phyloP scores from a whole-genome alignment of 163 green algal species.

The Scenedesmus sp. region DNA sequence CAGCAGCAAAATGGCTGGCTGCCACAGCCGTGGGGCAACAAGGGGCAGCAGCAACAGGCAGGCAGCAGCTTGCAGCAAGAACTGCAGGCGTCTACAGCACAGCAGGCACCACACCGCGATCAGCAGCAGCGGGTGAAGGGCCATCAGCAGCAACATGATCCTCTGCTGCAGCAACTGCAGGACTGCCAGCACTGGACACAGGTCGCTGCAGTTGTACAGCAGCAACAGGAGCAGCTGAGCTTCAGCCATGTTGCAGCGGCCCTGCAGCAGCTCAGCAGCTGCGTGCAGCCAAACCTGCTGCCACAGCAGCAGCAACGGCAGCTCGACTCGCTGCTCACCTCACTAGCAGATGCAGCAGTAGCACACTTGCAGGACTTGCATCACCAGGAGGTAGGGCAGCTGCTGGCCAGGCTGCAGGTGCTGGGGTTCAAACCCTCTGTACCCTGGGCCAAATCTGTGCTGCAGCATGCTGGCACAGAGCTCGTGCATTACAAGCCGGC shows the following conservation, averaged over 20 bases:
- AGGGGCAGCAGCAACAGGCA: background rate
- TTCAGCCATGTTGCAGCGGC: background rate
- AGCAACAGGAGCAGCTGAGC: background rate
- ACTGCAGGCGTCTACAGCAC: background rate
- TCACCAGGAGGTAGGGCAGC: background rate
- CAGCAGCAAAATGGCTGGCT: constrained; percentile 6
- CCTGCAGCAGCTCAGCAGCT: constrained; percentile 33
- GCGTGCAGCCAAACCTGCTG: background rate
- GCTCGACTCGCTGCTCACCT: background rate
- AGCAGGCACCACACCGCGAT: background rate
- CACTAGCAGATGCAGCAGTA: background rate
- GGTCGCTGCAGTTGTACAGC: background rate
- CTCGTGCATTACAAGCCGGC: constrained; percentile 50
- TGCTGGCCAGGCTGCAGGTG: constrained; percentile 20
- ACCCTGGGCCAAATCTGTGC: constrained; percentile 26
- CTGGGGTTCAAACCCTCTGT: constrained; percentile 4
- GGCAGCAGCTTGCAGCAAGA: background rate
- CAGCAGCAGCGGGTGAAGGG: constrained; percentile 4
- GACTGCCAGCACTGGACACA: background rate
- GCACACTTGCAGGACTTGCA: background rate
- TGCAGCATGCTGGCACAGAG: constrained; percentile 51
- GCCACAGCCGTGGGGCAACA: background rate
- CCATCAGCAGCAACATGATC: background rate
- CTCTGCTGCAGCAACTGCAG: background rate
- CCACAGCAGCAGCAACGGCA: constrained; percentile 17